Percentiles rank a stretch among this genome's conserved stretches.
Conservation (phyloP, 2,329 filamentous ascomycete species). For the Fonsecaea multimorphosa region DNA sequence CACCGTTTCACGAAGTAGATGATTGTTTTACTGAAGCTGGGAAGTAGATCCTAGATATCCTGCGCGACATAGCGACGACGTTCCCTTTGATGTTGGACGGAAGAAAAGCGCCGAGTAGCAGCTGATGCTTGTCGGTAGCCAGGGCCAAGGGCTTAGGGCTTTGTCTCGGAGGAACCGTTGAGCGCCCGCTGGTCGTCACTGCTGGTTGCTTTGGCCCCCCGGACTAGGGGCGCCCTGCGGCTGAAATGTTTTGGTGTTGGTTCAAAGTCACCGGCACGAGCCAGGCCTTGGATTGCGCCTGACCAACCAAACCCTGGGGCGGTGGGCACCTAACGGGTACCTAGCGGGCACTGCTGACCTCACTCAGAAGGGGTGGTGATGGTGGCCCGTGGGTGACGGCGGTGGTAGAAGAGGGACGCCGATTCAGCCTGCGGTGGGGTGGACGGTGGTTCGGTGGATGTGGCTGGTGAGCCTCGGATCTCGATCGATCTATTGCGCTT, state of each 20-base stretch:
- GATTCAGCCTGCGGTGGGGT: neutral
- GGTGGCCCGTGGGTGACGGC: neutral
- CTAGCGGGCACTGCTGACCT: neutral
- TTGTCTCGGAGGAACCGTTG: neutral
- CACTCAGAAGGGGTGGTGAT: neutral
- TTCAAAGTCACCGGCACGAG: conserved; percentile 12
- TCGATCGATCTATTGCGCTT: neutral
- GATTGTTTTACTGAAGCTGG: neutral
- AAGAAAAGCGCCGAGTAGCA: conserved; percentile 18
- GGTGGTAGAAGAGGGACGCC: neutral
- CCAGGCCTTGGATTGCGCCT: conserved; percentile 5
- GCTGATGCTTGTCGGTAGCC: neutral
- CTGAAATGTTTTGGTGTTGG: conserved; percentile 13
- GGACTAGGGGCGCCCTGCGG: conserved; percentile 13
- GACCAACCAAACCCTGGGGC: conserved; percentile 1
- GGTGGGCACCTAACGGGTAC: neutral
- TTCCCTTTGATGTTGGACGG: conserved; percentile 12
- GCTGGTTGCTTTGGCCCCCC: conserved; percentile 16
- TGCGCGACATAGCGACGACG: conserved; percentile 7
- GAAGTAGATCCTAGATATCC: neutral
- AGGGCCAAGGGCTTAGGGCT: neutral
- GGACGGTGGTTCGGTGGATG: neutral
- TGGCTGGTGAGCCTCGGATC: neutral
- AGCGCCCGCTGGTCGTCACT: conserved; percentile 3
- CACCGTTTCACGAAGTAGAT: neutral